Percentiles rank a stretch among this genome's conserved stretches.
phyloP scores from a whole-genome alignment of 2,329 filamentous ascomycete genomes.

The Coleophoma cylindrospora region DNA sequence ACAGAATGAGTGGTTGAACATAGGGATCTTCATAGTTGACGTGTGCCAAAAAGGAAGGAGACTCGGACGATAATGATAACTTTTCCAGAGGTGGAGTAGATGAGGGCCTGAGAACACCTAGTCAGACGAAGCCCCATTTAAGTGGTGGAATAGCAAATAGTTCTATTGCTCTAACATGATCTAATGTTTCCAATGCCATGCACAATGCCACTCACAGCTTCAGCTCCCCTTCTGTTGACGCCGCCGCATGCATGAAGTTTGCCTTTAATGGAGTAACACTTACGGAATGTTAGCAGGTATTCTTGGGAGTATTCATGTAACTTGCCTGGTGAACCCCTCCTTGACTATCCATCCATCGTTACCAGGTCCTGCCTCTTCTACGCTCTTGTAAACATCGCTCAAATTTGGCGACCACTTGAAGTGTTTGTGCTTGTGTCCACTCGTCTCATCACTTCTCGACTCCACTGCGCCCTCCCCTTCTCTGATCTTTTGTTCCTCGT shows the following conservation, averaged over 20 bases:
- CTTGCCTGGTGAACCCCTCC: conserved; percentile 78
- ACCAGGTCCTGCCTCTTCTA: conserved; percentile 72
- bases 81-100: conserved; percentile 8
- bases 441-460: conserved; percentile 25
- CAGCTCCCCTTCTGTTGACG: conserved; percentile 65
- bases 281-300: conserved; percentile 12
- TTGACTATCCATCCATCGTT: conserved; percentile 93
- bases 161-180: conserved; percentile 27
- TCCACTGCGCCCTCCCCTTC: conserved; percentile 50
- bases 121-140: conserved; percentile 14
- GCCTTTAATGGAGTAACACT: conserved; percentile 88
- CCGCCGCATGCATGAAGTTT: conserved; percentile 79
- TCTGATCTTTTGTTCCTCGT: conserved; percentile 70
- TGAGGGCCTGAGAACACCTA: conserved; percentile 10
- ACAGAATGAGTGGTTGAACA: conserved; percentile 78
- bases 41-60: conserved; percentile 58
- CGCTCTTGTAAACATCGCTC: conserved; percentile 79
- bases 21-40: conserved; percentile 85
- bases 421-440: conserved; percentile 68
- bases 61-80: conserved; percentile 19
- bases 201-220: conserved; percentile 67
- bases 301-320: conserved; percentile 6
- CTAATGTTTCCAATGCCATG: conserved; percentile 25
- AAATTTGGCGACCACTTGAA: conserved; percentile 95
- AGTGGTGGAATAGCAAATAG: conserved; percentile 2